These are phyloP conservation scores for Isoetes taiwanensis DNA, from an alignment of 75 land plant genomes.

Conservation along the genomic window DNA sequence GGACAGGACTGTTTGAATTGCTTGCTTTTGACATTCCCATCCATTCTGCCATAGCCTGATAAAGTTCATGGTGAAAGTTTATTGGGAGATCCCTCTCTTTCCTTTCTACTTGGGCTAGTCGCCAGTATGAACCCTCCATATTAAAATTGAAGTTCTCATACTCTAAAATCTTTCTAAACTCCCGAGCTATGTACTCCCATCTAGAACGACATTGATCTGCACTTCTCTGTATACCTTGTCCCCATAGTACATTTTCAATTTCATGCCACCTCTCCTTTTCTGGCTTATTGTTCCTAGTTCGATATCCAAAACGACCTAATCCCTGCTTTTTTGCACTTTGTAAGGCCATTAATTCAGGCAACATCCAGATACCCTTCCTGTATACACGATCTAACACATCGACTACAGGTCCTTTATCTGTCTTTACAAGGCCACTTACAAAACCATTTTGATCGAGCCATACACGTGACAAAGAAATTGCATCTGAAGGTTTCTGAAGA, in stretches of 20 bases:
- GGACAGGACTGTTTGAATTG: too few species aligned
- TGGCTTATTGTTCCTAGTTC: slow-evolving; percentile 3
- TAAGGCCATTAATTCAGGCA: not conserved
- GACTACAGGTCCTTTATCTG: too few species aligned
- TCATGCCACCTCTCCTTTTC: slow-evolving; percentile 3
- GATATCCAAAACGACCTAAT: not conserved
- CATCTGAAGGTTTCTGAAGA: too few species aligned
- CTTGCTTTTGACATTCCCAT: too few species aligned
- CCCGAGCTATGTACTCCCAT: not conserved
- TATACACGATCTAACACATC: not conserved
- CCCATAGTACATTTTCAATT: slow-evolving; percentile 1
- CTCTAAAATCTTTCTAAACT: slow-evolving; percentile 3
- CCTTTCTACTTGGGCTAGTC: not conserved
- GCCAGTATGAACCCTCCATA: not conserved
- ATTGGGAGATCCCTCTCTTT: slow-evolving; percentile 3
- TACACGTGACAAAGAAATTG: too few species aligned
- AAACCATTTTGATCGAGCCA: too few species aligned
- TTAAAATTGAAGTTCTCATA: not conserved
- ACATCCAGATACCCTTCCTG: slow-evolving; percentile 2
- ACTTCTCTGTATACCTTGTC: slow-evolving; percentile 1
- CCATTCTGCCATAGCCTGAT: not conserved
- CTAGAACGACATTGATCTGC: slow-evolving; percentile 1
- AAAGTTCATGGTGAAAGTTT: not conserved
- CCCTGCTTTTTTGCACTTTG: not conserved
- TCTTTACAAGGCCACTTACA: too few species aligned